Conservation (phyloP, 139 green algal genomes). For the Chlorella vulgaris region DNA sequence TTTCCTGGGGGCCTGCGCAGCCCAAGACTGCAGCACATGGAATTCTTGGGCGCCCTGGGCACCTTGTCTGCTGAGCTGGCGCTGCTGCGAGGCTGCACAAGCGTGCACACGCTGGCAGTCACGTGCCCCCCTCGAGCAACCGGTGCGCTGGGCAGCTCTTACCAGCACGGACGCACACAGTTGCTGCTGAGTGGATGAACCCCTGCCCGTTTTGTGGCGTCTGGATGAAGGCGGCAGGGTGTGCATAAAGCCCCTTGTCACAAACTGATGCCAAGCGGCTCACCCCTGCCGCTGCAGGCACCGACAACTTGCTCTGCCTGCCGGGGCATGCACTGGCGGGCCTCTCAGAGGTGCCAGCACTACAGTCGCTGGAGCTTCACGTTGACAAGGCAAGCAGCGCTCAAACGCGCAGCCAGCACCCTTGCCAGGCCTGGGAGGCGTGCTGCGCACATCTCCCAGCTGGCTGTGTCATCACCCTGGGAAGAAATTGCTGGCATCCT, state of each 20-base stretch:
- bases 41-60: not conserved
- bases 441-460: too few relatives aligned
- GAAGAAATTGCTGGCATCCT: not conserved
- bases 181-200: too few relatives aligned
- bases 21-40: not conserved
- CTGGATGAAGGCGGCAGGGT: too few relatives aligned
- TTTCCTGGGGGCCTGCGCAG: not conserved
- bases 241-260: too few relatives aligned
- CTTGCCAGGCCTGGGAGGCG: too few relatives aligned
- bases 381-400: constrained; percentile 1
- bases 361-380: not conserved
- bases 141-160: too few relatives aligned
- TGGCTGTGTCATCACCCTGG: too few relatives aligned
- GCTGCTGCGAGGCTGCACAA: not conserved
- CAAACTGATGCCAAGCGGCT: too few relatives aligned
- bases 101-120: not conserved
- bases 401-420: not conserved
- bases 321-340: not conserved
- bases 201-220: too few relatives aligned
- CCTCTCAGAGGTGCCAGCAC: not conserved
- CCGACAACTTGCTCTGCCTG: not conserved
- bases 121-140: not conserved
- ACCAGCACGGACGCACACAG: too few relatives aligned
- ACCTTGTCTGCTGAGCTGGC: not conserved
- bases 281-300: not conserved